These are phyloP conservation scores for Ophiostoma novo-ulmi DNA, from an alignment of 2,329 filamentous ascomycete genomes.

Conservation along the genomic window DNA sequence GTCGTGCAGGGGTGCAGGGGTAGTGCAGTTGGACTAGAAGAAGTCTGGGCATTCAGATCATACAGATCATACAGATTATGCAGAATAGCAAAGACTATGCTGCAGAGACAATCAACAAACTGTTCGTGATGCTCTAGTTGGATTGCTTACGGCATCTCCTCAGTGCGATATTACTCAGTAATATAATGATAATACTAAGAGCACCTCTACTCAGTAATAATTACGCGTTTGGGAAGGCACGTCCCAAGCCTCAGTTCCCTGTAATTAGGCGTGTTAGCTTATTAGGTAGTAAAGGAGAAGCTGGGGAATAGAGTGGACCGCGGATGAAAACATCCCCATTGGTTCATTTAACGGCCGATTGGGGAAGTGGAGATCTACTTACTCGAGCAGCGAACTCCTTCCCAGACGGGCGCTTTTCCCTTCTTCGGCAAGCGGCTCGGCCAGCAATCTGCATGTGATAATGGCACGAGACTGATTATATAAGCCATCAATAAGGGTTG, in stretches of 20 bases:
- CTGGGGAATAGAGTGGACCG: constrained; percentile 2
- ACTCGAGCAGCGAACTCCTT: background rate
- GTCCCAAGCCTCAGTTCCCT: background rate
- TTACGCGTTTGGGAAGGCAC: background rate
- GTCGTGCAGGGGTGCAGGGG: background rate
- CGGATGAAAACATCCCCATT: background rate
- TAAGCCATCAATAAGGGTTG: background rate
- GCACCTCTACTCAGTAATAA: background rate
- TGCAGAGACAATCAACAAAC: background rate
- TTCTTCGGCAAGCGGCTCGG: background rate
- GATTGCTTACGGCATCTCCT: background rate
- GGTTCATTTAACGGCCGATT: background rate
- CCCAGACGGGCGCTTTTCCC: constrained; percentile 3
- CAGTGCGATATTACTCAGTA: background rate
- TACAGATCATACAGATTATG: background rate
- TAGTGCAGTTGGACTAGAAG: background rate
- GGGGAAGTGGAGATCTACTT: background rate
- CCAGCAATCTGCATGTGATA: background rate
- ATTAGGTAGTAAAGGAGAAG: constrained; percentile 1
- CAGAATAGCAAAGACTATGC: background rate
- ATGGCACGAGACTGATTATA: constrained; percentile 5
- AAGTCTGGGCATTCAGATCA: background rate
- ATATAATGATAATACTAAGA: background rate
- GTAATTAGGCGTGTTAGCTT: background rate
- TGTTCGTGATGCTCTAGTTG: background rate